phyloP scores from a whole-genome alignment of 2,329 filamentous ascomycete genomes.

The Fusarium annulatum region DNA sequence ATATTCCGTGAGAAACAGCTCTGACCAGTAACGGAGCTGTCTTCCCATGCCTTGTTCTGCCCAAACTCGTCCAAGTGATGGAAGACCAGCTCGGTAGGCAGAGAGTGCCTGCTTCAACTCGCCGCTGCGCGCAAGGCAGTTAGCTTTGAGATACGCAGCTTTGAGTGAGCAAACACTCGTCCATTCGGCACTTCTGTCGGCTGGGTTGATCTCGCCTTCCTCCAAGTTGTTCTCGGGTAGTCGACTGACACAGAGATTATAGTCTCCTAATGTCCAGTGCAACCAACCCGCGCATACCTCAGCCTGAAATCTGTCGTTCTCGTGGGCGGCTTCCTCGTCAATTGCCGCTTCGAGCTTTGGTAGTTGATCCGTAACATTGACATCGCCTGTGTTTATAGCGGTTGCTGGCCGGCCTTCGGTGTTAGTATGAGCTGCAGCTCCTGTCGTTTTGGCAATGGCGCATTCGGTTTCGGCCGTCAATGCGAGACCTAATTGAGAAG shows the following conservation, averaged over 20 bases:
- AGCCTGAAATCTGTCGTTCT: conserved; percentile 78
- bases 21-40: conserved; percentile 81
- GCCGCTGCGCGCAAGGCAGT: conserved; percentile 63
- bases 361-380: conserved; percentile 58
- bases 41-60: conserved; percentile 63
- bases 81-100: conserved; percentile 73
- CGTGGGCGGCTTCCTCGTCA: conserved; percentile 64
- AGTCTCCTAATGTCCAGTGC: conserved; percentile 81
- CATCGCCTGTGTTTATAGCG: conserved; percentile 54
- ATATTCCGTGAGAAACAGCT: conserved; percentile 79
- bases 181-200: conserved; percentile 74
- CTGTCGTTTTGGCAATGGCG: conserved; percentile 67
- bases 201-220: conserved; percentile 62
- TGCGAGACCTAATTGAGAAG: conserved; percentile 66
- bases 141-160: conserved; percentile 80
- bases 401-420: conserved; percentile 54
- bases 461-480: conserved; percentile 76
- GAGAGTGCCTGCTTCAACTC: conserved; percentile 69
- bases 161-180: conserved; percentile 85
- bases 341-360: conserved; percentile 67
- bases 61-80: conserved; percentile 68
- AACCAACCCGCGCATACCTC: conserved; percentile 87
- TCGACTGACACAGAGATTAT: conserved; percentile 62
- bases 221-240: conserved; percentile 72
- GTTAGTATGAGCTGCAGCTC: conserved; percentile 40